Evolutionary conservation across 345 rosid genomes (phyloP).

Genomic region (Eutrema heterophyllum): DNA sequence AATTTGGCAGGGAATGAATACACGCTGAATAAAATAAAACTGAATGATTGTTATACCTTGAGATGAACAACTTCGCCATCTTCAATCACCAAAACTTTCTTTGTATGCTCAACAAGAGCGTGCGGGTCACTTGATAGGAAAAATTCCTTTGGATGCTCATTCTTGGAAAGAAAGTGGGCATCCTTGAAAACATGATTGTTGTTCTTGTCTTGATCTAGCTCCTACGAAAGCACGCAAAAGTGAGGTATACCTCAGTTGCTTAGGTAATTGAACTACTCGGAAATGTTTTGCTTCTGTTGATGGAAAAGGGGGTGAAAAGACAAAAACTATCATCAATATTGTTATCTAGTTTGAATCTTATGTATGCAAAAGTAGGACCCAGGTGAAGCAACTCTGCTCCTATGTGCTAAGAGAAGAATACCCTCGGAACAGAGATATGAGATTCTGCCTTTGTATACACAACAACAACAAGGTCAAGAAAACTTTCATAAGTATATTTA

Average conservation of each 20-base stretch:
- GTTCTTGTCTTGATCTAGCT: constrained; percentile 41
- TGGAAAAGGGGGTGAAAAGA: background rate
- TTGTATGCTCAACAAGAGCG: constrained; percentile 93
- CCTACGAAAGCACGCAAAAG: constrained; percentile 39
- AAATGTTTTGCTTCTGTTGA: background rate
- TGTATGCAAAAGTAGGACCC: background rate
- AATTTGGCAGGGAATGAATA: background rate
- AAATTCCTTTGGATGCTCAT: constrained; percentile 71
- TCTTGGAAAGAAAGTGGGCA: constrained; percentile 52
- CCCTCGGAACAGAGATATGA: no score
- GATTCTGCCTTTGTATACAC: no score
- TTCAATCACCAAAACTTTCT: constrained; percentile 81
- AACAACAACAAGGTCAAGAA: background rate
- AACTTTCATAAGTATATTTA: background rate
- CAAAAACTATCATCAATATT: background rate
- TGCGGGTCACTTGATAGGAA: constrained; percentile 84
- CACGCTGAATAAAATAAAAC: background rate
- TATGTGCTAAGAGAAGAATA: background rate
- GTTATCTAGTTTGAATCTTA: background rate
- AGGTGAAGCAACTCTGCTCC: constrained; percentile 1
- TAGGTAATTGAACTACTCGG: background rate
- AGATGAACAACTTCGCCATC: constrained; percentile 87
- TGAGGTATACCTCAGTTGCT: constrained; percentile 2
- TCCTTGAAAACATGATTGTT: constrained; percentile 56
- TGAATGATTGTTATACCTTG: constrained; percentile 44